Evolutionary conservation across 345 rosid species (phyloP).

Genomic region (Anacardium occidentale): DNA sequence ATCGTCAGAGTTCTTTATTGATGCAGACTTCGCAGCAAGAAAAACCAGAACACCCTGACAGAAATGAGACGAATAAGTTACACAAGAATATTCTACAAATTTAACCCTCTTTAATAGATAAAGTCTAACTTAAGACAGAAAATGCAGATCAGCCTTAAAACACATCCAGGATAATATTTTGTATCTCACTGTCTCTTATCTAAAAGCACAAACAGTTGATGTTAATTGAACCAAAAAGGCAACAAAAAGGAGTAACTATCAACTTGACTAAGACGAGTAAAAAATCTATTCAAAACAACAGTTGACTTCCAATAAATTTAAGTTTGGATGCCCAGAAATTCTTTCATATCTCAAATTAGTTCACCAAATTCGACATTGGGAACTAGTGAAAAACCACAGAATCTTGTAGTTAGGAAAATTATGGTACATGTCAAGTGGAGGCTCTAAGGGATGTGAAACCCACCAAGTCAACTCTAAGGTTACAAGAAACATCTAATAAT

Average conservation of each 20-base stretch:
- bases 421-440: too few relatives aligned
- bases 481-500: background rate
- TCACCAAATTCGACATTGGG: too few relatives aligned
- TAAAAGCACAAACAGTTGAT: background rate
- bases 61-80: slow-evolving; percentile 3
- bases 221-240: background rate
- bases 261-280: background rate
- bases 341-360: too few relatives aligned
- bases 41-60: slow-evolving; percentile 91
- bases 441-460: too few relatives aligned
- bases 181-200: background rate
- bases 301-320: too few relatives aligned
- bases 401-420: too few relatives aligned
- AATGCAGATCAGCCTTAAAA: background rate
- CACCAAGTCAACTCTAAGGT: too few relatives aligned
- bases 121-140: background rate
- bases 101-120: background rate
- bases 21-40: slow-evolving; percentile 91
- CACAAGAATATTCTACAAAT: background rate
- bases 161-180: background rate
- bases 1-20: slow-evolving; percentile 69
- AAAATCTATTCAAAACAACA: background rate
- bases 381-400: too few relatives aligned
- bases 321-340: too few relatives aligned
- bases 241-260: background rate